Percentiles rank a stretch among this genome's conserved stretches.
phyloP scores from a whole-genome alignment of 2,329 filamentous ascomycete species.

The Penicillium sp. region DNA sequence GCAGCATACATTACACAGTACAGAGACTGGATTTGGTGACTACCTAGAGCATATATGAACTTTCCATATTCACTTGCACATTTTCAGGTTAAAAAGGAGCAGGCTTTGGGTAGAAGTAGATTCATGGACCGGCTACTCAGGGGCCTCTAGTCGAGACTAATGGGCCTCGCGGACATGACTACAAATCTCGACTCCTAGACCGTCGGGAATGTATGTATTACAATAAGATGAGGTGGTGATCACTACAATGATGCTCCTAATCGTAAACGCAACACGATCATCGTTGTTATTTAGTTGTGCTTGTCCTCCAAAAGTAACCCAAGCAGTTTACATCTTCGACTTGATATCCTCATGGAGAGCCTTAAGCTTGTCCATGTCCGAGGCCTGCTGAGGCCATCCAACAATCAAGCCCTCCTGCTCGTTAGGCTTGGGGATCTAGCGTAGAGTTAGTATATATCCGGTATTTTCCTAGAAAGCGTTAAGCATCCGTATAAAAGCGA shows the following conservation, averaged over 20 bases:
- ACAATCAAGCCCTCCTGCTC: slow-evolving; percentile 73
- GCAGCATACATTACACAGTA: slow-evolving; percentile 18
- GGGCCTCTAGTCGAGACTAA: no score
- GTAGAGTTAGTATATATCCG: slow-evolving; percentile 3
- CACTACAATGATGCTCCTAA: background rate
- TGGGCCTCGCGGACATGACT: no score
- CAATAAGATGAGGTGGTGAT: background rate
- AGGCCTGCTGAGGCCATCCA: slow-evolving; percentile 69
- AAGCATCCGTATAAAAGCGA: background rate
- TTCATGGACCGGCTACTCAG: no score
- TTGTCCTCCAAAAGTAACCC: background rate
- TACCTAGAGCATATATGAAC: slow-evolving; percentile 13
- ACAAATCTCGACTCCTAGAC: no score
- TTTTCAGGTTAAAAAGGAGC: background rate
- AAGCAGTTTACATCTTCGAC: slow-evolving; percentile 67
- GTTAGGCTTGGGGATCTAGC: slow-evolving; percentile 89
- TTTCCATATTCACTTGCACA: background rate
- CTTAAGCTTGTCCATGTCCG: slow-evolving; percentile 80
- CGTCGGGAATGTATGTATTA: no score
- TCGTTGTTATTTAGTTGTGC: background rate
- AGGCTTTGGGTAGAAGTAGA: no score
- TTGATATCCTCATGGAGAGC: slow-evolving; percentile 78
- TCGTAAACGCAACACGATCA: background rate
- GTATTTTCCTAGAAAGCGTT: background rate
- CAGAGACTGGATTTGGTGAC: slow-evolving; percentile 5